A percentile compares a stretch with the other conserved stretches of the same genome.
Conservation (phyloP, 768 basidiomycete species). For the Hortiboletus campestris region DNA sequence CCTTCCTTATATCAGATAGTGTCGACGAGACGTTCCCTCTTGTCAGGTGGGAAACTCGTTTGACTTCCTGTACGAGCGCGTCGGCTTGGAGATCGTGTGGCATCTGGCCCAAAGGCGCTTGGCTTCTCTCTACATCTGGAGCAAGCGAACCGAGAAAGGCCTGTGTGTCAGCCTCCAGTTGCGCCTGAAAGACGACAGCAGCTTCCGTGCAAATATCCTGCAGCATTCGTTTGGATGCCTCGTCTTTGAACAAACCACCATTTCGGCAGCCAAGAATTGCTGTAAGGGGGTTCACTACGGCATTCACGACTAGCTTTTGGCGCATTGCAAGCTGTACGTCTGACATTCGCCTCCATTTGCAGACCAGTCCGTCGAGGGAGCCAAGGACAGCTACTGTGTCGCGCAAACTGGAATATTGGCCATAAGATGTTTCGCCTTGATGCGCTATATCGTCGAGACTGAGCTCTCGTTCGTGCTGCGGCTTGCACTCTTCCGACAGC, state of each 20-base stretch:
- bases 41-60: slow-evolving; percentile 57
- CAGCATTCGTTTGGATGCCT: slow-evolving; percentile 45
- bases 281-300: slow-evolving; percentile 82
- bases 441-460: slow-evolving; percentile 53
- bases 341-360: slow-evolving; percentile 63
- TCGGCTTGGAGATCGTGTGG: slow-evolving; percentile 44
- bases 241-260: slow-evolving; percentile 60
- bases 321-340: slow-evolving; percentile 69
- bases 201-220: slow-evolving; percentile 70
- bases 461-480: slow-evolving; percentile 39
- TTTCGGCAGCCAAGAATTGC: slow-evolving; percentile 79
- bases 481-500: slow-evolving; percentile 35
- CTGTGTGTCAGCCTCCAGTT: slow-evolving; percentile 42
- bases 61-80: slow-evolving; percentile 54
- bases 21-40: slow-evolving; percentile 76
- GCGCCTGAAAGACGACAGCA: slow-evolving; percentile 53
- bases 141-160: slow-evolving; percentile 25
- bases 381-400: slow-evolving; percentile 66
- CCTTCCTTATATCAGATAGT: slow-evolving; percentile 64
- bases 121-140: slow-evolving; percentile 20
- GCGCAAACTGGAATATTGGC: slow-evolving; percentile 59
- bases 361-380: slow-evolving; percentile 53
- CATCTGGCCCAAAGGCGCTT: slow-evolving; percentile 37
- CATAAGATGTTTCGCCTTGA: slow-evolving; percentile 32
- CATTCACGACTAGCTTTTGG: slow-evolving; percentile 79